Conservation (phyloP, 441 rosid species). For the Flueggea neowawraea region DNA sequence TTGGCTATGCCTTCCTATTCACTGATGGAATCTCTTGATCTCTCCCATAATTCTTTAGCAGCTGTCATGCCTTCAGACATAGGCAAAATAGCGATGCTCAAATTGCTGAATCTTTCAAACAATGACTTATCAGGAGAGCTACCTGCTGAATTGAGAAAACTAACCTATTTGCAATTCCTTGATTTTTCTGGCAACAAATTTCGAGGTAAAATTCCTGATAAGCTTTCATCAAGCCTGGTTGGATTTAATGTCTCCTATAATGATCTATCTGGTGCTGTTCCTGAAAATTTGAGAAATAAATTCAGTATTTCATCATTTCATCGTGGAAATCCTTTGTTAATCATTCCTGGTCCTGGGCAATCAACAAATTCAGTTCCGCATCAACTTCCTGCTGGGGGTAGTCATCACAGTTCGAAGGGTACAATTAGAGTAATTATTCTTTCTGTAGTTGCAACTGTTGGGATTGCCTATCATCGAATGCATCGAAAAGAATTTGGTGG, state of each 20-base stretch:
- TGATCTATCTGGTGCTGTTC: slow-evolving; percentile 67
- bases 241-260: slow-evolving; percentile 77
- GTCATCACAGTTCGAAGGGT: slow-evolving; percentile 39
- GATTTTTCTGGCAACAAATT: slow-evolving; percentile 83
- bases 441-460: slow-evolving; percentile 66
- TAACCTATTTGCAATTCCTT: slow-evolving; percentile 59
- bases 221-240: slow-evolving; percentile 52
- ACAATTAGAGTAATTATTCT: slow-evolving; percentile 58
- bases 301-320: slow-evolving; percentile 56
- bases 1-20: slow-evolving; percentile 42
- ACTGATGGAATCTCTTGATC: slow-evolving; percentile 82
- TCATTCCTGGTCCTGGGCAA: slow-evolving; percentile 26
- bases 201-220: slow-evolving; percentile 61
- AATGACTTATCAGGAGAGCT: slow-evolving; percentile 65
- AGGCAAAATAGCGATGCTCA: slow-evolving; percentile 59
- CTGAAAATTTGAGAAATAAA: slow-evolving; percentile 43
- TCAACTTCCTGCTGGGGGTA: slow-evolving; percentile 11
- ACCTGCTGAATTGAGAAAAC: slow-evolving; percentile 74
- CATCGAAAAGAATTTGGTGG: slow-evolving; percentile 65
- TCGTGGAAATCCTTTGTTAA: slow-evolving; percentile 63
- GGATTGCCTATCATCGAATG: slow-evolving; percentile 65
- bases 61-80: slow-evolving; percentile 65
- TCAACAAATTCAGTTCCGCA: slow-evolving; percentile 19
- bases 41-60: slow-evolving; percentile 66
- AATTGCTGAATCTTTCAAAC: slow-evolving; percentile 60